phyloP scores from a whole-genome alignment of 129 eudicot genomes.

The Deinandra increscens region DNA sequence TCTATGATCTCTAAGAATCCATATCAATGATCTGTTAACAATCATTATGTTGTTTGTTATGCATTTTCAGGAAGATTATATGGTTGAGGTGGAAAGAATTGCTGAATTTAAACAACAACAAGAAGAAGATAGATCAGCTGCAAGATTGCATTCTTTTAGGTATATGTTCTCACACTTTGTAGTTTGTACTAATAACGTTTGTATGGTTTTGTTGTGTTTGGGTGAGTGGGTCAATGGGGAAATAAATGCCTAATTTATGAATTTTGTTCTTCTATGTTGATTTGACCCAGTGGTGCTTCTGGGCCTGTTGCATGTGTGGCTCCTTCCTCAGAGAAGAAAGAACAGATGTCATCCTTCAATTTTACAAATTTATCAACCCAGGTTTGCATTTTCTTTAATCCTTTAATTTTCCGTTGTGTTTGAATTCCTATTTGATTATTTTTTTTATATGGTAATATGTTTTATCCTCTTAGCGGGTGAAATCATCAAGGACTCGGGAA shows the following conservation, averaged over 20 bases:
- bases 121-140: conserved; percentile 70
- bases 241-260: conserved; percentile 11
- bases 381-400: conserved; percentile 34
- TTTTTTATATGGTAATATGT: conserved; percentile 6
- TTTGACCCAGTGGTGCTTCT: conserved; percentile 45
- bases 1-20: neutral
- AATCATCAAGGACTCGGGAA: conserved; percentile 41
- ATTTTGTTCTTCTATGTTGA: conserved; percentile 8
- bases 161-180: conserved; percentile 32
- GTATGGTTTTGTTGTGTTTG: neutral
- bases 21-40: conserved; percentile 1
- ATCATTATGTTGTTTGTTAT: neutral
- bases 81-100: conserved; percentile 60
- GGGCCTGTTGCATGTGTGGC: conserved; percentile 27
- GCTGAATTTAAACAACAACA: conserved; percentile 70
- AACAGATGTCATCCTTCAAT: conserved; percentile 50
- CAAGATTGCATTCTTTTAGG: conserved; percentile 74
- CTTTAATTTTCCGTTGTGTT: neutral
- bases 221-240: neutral
- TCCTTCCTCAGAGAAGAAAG: conserved; percentile 36
- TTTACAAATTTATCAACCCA: conserved; percentile 43
- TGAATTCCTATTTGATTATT: neutral
- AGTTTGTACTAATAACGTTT: conserved; percentile 7
- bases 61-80: conserved; percentile 52
- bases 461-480: conserved; percentile 43